Conservation (phyloP, 2,329 filamentous ascomycete genomes). For the Capronia americana region DNA sequence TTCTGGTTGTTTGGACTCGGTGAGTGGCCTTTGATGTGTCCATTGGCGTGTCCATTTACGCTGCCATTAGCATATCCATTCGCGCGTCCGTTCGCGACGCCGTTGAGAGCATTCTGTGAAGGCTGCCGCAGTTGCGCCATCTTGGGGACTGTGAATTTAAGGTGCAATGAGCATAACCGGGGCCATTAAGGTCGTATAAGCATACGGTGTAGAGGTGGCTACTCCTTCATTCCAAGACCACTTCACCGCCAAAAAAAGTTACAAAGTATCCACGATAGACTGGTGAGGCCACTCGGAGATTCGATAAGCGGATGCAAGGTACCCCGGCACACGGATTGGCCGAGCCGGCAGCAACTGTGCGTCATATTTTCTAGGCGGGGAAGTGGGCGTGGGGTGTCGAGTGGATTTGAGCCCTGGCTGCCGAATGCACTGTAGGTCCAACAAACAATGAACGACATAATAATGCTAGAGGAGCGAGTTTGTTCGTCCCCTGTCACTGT, state of each 20-base stretch:
- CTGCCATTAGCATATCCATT: slow-evolving; percentile 18
- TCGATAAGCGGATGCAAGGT: slow-evolving; percentile 20
- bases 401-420: not conserved
- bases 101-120: slow-evolving; percentile 21
- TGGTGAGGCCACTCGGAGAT: slow-evolving; percentile 31
- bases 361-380: slow-evolving; percentile 9
- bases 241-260: slow-evolving; percentile 9
- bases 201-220: not conserved
- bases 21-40: slow-evolving; percentile 18
- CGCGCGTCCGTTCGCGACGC: slow-evolving; percentile 7
- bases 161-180: not conserved
- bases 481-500: not conserved
- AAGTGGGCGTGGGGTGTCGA: not conserved
- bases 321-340: not conserved
- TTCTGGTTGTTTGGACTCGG: slow-evolving; percentile 45
- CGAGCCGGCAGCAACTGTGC: not conserved
- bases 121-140: slow-evolving; percentile 26
- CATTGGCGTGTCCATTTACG: slow-evolving; percentile 24
- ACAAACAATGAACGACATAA: not conserved
- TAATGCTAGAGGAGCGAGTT: not conserved
- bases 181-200: not conserved
- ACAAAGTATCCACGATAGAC: not conserved
- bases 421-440: not conserved
- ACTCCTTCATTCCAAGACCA: not conserved
- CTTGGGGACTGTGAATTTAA: not conserved